These are phyloP conservation scores for Aegilops longissima DNA, from an alignment of 176 grass and related monocot species.

Conservation along the genomic window DNA sequence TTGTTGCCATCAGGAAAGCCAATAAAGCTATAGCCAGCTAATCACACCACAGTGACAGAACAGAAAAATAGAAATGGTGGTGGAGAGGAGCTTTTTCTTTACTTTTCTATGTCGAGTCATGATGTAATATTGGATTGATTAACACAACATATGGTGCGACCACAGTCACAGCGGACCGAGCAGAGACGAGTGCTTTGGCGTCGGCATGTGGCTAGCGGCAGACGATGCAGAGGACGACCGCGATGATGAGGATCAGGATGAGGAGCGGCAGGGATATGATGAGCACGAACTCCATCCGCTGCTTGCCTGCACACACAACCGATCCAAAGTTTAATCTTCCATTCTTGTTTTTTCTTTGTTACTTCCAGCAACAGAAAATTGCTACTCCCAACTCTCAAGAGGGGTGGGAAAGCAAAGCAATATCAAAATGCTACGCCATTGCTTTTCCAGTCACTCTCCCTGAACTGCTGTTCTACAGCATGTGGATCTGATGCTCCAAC, in stretches of 20 bases:
- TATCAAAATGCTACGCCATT: background rate
- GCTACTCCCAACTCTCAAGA: background rate
- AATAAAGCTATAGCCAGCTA: constrained; percentile 9
- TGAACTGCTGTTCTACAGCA: background rate
- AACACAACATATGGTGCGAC: background rate
- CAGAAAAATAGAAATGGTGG: background rate
- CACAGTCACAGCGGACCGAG: background rate
- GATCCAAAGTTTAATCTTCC: background rate
- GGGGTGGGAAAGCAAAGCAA: no score
- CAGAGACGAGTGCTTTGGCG: background rate
- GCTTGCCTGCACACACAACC: constrained; percentile 18
- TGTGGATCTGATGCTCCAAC: background rate
- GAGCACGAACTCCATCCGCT: constrained; percentile 67
- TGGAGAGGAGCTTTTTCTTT: background rate
- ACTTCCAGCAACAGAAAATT: background rate
- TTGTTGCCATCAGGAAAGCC: background rate
- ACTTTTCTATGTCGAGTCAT: background rate
- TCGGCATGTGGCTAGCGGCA: constrained; percentile 39
- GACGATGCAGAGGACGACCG: constrained; percentile 54
- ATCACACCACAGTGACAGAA: constrained; percentile 5
- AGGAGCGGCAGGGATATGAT: constrained; percentile 73
- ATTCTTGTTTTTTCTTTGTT: background rate
- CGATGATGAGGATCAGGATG: constrained; percentile 53
- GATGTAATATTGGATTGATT: background rate
- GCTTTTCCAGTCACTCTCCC: background rate